Evolutionary conservation across 1,284 basidiomycete species (phyloP).

Genomic region (Pyrrhoderma lamaoense): DNA sequence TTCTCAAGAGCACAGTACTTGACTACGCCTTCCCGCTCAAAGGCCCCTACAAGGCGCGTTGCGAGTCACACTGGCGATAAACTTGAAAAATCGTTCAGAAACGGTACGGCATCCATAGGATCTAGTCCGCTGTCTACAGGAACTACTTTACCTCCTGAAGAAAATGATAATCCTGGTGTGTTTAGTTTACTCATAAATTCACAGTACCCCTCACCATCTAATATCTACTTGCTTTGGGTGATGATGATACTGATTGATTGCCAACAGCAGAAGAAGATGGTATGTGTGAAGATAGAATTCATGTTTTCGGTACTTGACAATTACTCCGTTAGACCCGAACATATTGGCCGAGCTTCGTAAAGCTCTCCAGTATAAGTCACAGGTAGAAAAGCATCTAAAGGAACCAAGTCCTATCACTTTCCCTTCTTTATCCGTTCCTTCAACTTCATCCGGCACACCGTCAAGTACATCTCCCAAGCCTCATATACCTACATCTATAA

Average conservation of each 20-base stretch:
- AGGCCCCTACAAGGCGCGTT: neutral
- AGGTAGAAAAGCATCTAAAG: constrained; percentile 16
- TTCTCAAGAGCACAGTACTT: constrained; percentile 9
- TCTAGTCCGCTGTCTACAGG: constrained; percentile 10
- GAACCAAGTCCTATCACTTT: constrained; percentile 25
- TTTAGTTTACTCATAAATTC: neutral
- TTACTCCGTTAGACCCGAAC: constrained; percentile 15
- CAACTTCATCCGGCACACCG: constrained; percentile 18
- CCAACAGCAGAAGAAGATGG: constrained; percentile 10
- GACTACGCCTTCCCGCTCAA: constrained; percentile 5
- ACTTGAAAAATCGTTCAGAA: neutral
- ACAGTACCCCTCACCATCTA: neutral
- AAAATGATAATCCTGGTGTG: constrained; percentile 4
- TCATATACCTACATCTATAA: constrained; percentile 22
- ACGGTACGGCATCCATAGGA: constrained; percentile 9
- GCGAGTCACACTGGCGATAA: constrained; percentile 5
- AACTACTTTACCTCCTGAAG: constrained; percentile 6
- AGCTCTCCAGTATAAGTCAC: constrained; percentile 17
- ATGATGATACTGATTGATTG: neutral
- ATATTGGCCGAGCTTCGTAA: constrained; percentile 18
- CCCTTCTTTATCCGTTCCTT: constrained; percentile 29
- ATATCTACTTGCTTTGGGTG: no score
- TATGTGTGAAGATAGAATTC: constrained; percentile 14
- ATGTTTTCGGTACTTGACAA: neutral
- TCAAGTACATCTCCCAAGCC: constrained; percentile 29